These are phyloP conservation scores for Aspergillus saccharolyticus DNA, from an alignment of 495 filamentous ascomycete genomes.

Conservation along the genomic window DNA sequence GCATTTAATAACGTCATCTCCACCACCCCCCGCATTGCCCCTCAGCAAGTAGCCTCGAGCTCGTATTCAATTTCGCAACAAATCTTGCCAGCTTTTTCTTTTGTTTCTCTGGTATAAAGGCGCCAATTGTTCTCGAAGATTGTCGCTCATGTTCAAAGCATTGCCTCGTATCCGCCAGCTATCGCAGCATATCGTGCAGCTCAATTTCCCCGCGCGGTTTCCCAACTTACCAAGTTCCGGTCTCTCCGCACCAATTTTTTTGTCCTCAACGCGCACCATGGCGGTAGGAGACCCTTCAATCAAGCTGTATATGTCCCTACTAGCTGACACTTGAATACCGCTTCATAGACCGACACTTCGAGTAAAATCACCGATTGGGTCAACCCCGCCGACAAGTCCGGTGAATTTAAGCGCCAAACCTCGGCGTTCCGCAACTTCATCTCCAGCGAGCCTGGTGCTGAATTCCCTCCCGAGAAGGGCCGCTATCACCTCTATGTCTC, in stretches of 20 bases:
- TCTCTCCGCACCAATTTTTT: conserved; percentile 20
- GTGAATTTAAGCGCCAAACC: conserved; percentile 82
- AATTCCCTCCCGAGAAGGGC: conserved; percentile 63
- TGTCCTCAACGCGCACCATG: conserved; percentile 30
- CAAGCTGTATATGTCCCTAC: not conserved
- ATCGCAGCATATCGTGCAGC: conserved; percentile 18
- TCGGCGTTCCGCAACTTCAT: conserved; percentile 70
- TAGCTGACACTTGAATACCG: not conserved
- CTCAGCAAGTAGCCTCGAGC: not conserved
- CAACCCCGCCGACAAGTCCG: conserved; percentile 61
- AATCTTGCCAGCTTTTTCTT: not conserved
- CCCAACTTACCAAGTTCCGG: conserved; percentile 17
- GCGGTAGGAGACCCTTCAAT: conserved; percentile 25
- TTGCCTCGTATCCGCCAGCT: conserved; percentile 22
- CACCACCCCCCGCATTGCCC: conserved; percentile 1
- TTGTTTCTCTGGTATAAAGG: conserved; percentile 4
- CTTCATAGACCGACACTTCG: conserved; percentile 28
- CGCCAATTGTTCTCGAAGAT: conserved; percentile 1
- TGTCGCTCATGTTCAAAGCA: conserved; percentile 28
- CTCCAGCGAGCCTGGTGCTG: conserved; percentile 54
- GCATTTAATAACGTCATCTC: conserved; percentile 21
- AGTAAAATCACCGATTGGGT: conserved; percentile 78
- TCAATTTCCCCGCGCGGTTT: conserved; percentile 15
- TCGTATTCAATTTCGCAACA: not conserved
- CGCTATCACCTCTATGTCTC: conserved; percentile 70